phyloP scores from a whole-genome alignment of 192 early-diverging fungal species.

The Chytriomyces sp. region DNA sequence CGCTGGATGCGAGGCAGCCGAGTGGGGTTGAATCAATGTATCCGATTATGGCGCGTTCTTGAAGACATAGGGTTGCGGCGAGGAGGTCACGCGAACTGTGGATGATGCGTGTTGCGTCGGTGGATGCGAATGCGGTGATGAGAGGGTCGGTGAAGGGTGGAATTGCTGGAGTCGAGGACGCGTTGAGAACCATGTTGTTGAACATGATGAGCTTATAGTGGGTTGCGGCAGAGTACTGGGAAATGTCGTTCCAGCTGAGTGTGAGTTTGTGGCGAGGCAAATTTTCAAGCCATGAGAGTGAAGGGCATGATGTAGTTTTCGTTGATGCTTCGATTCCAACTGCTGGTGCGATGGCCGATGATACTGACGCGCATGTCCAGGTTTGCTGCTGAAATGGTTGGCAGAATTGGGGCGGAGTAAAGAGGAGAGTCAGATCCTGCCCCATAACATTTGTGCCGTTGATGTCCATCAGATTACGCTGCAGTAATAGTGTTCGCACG shows the following conservation, averaged over 20 bases:
- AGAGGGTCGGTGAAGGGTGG: background rate
- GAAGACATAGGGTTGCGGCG: conserved; percentile 7
- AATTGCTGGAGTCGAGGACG: conserved; percentile 16
- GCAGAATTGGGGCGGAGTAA: conserved; percentile 10
- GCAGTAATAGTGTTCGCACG: conserved; percentile 21
- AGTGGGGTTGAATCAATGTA: conserved; percentile 36
- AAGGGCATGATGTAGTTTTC: conserved; percentile 7
- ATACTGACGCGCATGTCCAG: conserved; percentile 28
- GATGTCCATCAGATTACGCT: conserved; percentile 24
- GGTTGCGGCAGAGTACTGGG: conserved; percentile 16
- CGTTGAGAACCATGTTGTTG: conserved; percentile 45
- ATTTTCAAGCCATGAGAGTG: background rate
- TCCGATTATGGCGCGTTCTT: conserved; percentile 35
- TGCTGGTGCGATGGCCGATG: background rate
- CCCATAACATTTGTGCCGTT: conserved; percentile 42
- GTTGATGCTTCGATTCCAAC: background rate
- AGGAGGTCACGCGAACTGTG: conserved; percentile 1
- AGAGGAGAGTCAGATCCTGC: conserved; percentile 39
- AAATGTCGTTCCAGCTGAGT: conserved; percentile 48
- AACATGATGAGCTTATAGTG: conserved; percentile 40
- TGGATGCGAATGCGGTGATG: background rate
- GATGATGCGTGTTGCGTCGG: background rate
- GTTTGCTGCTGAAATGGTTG: background rate
- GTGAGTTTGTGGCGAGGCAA: conserved; percentile 34
- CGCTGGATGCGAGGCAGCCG: conserved; percentile 47